Percentiles rank a stretch among this genome's conserved stretches.
phyloP scores from a whole-genome alignment of 108 stramenopile genomes.

The Craspedostauros australis region DNA sequence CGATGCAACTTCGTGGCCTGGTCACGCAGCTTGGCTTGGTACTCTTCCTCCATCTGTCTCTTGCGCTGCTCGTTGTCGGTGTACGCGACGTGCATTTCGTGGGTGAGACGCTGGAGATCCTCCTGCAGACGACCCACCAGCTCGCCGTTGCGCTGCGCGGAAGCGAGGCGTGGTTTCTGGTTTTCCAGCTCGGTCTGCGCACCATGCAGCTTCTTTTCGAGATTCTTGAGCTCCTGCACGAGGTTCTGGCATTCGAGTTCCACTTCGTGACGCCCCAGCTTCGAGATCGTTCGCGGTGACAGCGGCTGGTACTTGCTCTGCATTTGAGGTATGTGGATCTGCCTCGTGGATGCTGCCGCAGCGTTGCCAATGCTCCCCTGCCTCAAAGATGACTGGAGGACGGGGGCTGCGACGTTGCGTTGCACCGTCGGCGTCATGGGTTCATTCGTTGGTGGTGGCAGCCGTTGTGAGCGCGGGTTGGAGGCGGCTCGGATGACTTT shows the following conservation, averaged over 20 bases:
- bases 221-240: constrained; percentile 33
- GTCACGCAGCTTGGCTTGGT: constrained; percentile 24
- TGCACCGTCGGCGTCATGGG: too few relatives aligned
- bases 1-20: constrained; percentile 19
- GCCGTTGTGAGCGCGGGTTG: too few relatives aligned
- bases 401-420: too few relatives aligned
- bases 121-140: constrained; percentile 3
- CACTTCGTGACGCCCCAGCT: constrained; percentile 39
- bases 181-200: constrained; percentile 37
- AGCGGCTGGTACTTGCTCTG: constrained; percentile 31
- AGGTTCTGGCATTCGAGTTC: constrained; percentile 50
- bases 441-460: too few relatives aligned
- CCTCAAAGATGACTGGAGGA: too few relatives aligned
- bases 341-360: too few relatives aligned
- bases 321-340: too few relatives aligned
- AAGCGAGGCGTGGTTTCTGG: constrained; percentile 31
- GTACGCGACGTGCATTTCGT: too few relatives aligned
- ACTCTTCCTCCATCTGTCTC: constrained; percentile 27
- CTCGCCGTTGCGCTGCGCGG: constrained; percentile 9
- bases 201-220: constrained; percentile 22
- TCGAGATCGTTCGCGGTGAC: constrained; percentile 35
- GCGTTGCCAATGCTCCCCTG: too few relatives aligned
- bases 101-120: constrained; percentile 22
- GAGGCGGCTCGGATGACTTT: too few relatives aligned
- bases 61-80: too few relatives aligned